Conservation (phyloP, 257 asterid genomes). For the Gardenia jasminoides region DNA sequence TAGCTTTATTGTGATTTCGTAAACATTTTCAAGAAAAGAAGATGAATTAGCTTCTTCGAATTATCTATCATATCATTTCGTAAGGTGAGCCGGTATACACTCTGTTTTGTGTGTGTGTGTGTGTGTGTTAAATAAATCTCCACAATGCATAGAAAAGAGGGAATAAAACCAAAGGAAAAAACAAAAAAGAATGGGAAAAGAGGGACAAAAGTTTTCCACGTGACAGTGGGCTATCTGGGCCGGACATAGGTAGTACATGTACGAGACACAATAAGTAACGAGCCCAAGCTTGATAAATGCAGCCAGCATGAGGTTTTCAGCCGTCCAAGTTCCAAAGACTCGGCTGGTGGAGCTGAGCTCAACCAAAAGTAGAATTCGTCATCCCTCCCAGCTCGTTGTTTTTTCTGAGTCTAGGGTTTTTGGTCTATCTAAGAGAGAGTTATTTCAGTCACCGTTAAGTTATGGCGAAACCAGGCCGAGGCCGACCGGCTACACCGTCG, state of each 20-base stretch:
- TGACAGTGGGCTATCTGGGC: neutral
- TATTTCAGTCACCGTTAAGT: neutral
- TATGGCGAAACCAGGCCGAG: slow-evolving; percentile 53
- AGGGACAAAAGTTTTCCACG: neutral
- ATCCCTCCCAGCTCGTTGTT: neutral
- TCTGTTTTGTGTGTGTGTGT: too few relatives aligned
- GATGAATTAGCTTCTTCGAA: too few relatives aligned
- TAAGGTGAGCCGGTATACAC: too few relatives aligned
- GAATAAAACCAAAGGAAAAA: too few relatives aligned
- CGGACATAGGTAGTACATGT: neutral
- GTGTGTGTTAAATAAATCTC: too few relatives aligned
- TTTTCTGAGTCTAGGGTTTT: slow-evolving; percentile 6
- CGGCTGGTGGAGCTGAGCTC: neutral
- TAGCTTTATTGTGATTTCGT: neutral
- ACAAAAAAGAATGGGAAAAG: too few relatives aligned
- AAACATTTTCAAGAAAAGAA: too few relatives aligned
- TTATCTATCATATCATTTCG: too few relatives aligned
- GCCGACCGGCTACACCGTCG: slow-evolving; percentile 43
- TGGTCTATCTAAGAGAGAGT: neutral
- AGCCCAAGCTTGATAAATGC: neutral
- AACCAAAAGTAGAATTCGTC: neutral
- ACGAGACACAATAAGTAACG: neutral
- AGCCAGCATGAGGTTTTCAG: too few relatives aligned
- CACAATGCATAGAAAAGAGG: too few relatives aligned
- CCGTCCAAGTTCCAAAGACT: too few relatives aligned